Percentiles rank a stretch among this genome's conserved stretches.
Evolutionary conservation across 805 yeast species (phyloP).

Genomic region (Teunomyces cretensis): DNA sequence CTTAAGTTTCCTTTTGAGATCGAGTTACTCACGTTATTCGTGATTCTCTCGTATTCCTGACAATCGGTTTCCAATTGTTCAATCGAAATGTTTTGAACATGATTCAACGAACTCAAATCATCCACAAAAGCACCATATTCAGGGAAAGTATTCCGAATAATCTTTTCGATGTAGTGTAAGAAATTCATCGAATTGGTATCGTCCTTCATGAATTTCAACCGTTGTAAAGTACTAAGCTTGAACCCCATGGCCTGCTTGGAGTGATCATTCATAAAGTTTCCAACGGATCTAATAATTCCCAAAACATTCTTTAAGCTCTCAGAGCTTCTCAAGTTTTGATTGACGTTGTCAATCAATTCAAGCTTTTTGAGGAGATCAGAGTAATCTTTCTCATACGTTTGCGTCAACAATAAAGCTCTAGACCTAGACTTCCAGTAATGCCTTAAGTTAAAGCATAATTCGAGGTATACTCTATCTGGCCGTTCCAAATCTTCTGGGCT

Average conservation of each 20-base stretch:
- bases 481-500: conserved; percentile 78
- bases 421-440: conserved; percentile 92
- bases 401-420: conserved; percentile 70
- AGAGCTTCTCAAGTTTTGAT: conserved; percentile 62
- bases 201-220: conserved; percentile 88
- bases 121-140: conserved; percentile 71
- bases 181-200: conserved; percentile 84
- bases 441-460: conserved; percentile 77
- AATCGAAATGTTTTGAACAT: conserved; percentile 71
- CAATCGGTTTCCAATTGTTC: conserved; percentile 82
- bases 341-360: conserved; percentile 70
- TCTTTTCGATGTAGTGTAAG: conserved; percentile 86
- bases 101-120: conserved; percentile 59
- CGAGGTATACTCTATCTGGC: conserved; percentile 82
- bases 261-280: conserved; percentile 95
- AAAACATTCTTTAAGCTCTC: conserved; percentile 68
- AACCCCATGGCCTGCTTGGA: conserved; percentile 92
- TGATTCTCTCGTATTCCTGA: conserved; percentile 53
- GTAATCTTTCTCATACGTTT: conserved; percentile 77
- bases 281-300: conserved; percentile 84
- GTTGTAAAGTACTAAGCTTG: conserved; percentile 82
- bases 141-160: conserved; percentile 82
- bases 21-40: conserved; percentile 71
- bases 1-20: conserved; percentile 82
- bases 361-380: conserved; percentile 67